Evolutionary conservation across 2,329 filamentous ascomycete genomes (phyloP).

Genomic region (Lecanicillium sp.): DNA sequence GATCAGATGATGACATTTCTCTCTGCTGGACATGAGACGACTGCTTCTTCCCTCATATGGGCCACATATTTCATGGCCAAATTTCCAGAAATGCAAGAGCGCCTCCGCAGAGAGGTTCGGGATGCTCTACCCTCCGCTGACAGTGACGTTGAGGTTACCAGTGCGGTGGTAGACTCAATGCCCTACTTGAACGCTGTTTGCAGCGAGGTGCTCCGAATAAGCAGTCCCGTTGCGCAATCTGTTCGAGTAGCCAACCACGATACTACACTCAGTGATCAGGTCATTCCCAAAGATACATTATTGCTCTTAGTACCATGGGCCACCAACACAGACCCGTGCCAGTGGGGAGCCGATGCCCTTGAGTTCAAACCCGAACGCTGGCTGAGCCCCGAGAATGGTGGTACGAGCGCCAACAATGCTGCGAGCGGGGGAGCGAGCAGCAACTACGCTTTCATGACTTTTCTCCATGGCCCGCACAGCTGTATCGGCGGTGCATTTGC

Average conservation of each 20-base stretch:
- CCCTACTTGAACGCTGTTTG: constrained; percentile 72
- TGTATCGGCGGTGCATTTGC: constrained; percentile 14
- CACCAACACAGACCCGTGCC: constrained; percentile 24
- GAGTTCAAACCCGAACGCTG: constrained; percentile 34
- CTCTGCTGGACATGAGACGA: constrained; percentile 39
- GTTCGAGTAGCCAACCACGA: constrained; percentile 28
- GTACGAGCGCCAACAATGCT: constrained; percentile 12
- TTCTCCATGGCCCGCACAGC: constrained; percentile 17
- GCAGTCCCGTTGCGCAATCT: constrained; percentile 30
- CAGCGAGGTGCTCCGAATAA: constrained; percentile 37
- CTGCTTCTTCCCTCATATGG: constrained; percentile 36
- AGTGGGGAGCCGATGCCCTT: constrained; percentile 32
- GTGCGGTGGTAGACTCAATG: constrained; percentile 59
- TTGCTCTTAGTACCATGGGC: constrained; percentile 27
- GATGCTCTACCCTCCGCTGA: constrained; percentile 29
- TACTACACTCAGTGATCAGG: constrained; percentile 26
- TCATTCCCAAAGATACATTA: constrained; percentile 31
- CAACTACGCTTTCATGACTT: constrained; percentile 25
- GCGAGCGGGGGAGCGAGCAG: constrained; percentile 19
- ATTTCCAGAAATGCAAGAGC: constrained; percentile 30
- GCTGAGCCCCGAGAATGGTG: constrained; percentile 21
- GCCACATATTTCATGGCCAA: constrained; percentile 32
- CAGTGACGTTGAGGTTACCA: constrained; percentile 28
- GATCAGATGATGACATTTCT: constrained; percentile 38
- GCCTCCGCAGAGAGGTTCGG: constrained; percentile 34